Percentiles rank a stretch among this genome's conserved stretches.
Evolutionary conservation across 2,329 filamentous ascomycete species (phyloP).

Genomic region (Nothophaeocryptopus gaeumannii): DNA sequence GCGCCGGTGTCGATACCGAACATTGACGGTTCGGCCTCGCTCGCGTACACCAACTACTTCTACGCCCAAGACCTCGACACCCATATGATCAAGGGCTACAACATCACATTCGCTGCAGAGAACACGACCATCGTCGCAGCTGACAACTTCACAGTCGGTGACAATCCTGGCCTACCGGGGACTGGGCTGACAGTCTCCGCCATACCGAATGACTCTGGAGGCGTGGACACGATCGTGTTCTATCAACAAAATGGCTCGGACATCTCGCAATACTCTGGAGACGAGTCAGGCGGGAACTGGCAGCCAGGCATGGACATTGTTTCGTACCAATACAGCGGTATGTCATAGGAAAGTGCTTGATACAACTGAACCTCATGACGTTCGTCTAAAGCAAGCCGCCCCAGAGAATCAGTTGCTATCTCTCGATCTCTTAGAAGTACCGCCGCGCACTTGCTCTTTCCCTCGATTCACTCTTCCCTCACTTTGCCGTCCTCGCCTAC

Average conservation of each 20-base stretch:
- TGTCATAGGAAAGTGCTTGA: too few species aligned
- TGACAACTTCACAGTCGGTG: slow-evolving; percentile 36
- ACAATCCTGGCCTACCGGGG: slow-evolving; percentile 35
- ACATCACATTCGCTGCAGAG: slow-evolving; percentile 38
- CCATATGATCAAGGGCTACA: slow-evolving; percentile 38
- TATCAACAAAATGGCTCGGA: slow-evolving; percentile 31
- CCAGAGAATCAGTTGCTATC: too few species aligned
- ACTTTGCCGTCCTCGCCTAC: too few species aligned
- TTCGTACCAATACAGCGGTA: too few species aligned
- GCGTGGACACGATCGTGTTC: slow-evolving; percentile 31
- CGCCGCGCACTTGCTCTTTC: too few species aligned
- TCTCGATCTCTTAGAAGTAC: too few species aligned
- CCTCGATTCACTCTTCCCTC: too few species aligned
- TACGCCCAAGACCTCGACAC: slow-evolving; percentile 39
- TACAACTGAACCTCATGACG: too few species aligned
- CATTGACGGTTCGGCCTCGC: slow-evolving; percentile 38
- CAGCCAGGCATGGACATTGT: too few species aligned
- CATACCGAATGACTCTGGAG: slow-evolving; percentile 31
- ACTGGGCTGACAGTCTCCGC: slow-evolving; percentile 41
- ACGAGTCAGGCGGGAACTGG: slow-evolving; percentile 4
- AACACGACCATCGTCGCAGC: slow-evolving; percentile 34
- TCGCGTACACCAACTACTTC: slow-evolving; percentile 43
- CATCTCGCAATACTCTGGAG: slow-evolving; percentile 29
- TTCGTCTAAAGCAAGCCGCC: too few species aligned
- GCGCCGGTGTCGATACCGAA: slow-evolving; percentile 31